Base-by-base conservation (phyloP, 2,329 filamentous ascomycete genomes). In the Colletotrichum siamense region DNA sequence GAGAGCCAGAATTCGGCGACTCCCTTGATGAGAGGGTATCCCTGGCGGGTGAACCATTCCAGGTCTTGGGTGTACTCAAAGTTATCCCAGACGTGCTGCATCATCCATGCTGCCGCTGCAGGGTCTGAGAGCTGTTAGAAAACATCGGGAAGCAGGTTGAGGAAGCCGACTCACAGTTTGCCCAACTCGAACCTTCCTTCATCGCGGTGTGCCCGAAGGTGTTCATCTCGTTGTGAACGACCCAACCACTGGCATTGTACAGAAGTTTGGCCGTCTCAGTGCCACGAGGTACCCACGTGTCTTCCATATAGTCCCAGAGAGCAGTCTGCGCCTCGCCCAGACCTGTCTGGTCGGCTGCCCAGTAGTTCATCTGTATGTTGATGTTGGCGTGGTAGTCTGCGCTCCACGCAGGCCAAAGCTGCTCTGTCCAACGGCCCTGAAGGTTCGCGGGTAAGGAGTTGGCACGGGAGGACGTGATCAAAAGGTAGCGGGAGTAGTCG, bases 291-390 rank as follows among this genome's bases (percentile, higher is more conserved):
- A 87, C 86, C 89, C 89, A 91, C 0, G 86, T 91, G 22, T 90
- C 82, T 7, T 83, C 77, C 82, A 92, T 91, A 71, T 89, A 91
- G 9, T 88, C 82, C 86, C 88, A 92, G 0, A 91, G 81, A 0
- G 88, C 86, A 0, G 82, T 80, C 63, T 89, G 86, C 1, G 89
- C 84, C 3, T 82, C 82, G 0, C 85, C 86, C 0, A 92, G 82
- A 0, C 89, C 90, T 0, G 89, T 90, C 69, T 90, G 86, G 39
- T 91, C 89, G 4, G 87, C 86, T 3, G 83, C 84, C 91, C 91
- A 92, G 78, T 92, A 87, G 75, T 92, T 92, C 91, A 92, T 92
- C 77, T 92, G 89, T 1, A 92, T 73, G 73, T 92, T 92, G 79
- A 92, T 92, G 76, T 92, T 90, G 52, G 87, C 84, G 69, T 91